Conservation (phyloP, 371 early-diverging fungal species). For the Basidiobolus meristosporus region DNA sequence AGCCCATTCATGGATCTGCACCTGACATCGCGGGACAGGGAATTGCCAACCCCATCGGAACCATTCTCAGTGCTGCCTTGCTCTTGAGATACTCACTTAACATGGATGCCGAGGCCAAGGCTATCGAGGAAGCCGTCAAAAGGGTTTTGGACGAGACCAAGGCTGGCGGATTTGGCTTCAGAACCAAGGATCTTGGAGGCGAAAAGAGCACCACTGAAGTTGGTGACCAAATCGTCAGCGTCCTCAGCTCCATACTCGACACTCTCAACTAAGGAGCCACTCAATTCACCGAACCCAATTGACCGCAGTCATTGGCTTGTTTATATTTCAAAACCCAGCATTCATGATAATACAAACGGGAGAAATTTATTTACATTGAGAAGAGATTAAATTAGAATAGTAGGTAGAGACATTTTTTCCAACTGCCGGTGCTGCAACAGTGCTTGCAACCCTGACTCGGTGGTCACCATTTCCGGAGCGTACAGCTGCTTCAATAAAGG, state of each 20-base stretch:
- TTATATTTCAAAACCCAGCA: too few species aligned
- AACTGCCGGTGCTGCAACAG: too few species aligned
- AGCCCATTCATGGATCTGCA: conserved; percentile 95
- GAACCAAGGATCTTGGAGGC: conserved; percentile 84
- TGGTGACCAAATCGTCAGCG: conserved; percentile 74
- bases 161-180: conserved; percentile 42
- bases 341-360: too few species aligned
- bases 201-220: conserved; percentile 59
- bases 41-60: conserved; percentile 91
- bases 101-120: conserved; percentile 67
- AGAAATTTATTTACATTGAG: too few species aligned
- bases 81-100: conserved; percentile 84
- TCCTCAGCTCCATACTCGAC: conserved; percentile 24
- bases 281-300: too few species aligned
- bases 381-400: too few species aligned
- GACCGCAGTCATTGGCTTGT: too few species aligned
- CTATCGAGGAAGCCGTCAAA: conserved; percentile 80
- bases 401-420: too few species aligned
- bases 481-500: too few species aligned
- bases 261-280: conserved; percentile 7
- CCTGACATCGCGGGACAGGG: conserved; percentile 95
- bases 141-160: conserved; percentile 67
- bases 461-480: too few species aligned
- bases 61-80: conserved; percentile 88
- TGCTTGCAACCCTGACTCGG: too few species aligned